phyloP scores from a whole-genome alignment of 352 stramenopile genomes.

The Blastocystis sp. region DNA sequence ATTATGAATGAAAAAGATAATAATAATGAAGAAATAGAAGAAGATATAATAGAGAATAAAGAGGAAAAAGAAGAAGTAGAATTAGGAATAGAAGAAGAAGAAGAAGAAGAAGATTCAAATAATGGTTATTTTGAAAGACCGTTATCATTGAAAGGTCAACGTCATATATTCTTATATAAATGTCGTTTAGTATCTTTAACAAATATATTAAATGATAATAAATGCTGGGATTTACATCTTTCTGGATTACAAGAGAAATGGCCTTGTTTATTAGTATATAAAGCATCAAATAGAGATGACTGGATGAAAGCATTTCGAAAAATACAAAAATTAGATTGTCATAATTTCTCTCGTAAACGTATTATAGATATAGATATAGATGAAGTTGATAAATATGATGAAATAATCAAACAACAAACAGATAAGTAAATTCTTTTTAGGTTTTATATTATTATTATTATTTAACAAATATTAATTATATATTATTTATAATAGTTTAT shows the following conservation, averaged over 20 bases:
- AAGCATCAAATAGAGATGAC: constrained; percentile 2
- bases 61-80: too few species aligned
- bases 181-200: constrained; percentile 22
- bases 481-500: too few species aligned
- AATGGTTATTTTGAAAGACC: constrained; percentile 13
- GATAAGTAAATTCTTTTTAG: too few species aligned
- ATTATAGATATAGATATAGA: constrained; percentile 18
- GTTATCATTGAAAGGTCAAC: constrained; percentile 28
- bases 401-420: constrained; percentile 5
- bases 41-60: too few species aligned
- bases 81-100: too few species aligned
- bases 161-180: constrained; percentile 35
- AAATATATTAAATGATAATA: constrained; percentile 11
- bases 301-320: constrained; percentile 31
- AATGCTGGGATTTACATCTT: constrained; percentile 26
- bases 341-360: constrained; percentile 6
- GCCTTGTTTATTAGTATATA: constrained; percentile 33
- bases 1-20: too few species aligned
- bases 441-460: too few species aligned
- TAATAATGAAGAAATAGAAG: too few species aligned
- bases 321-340: constrained; percentile 26
- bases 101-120: background rate
- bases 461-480: too few species aligned
- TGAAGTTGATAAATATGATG: constrained; percentile 21
- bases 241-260: constrained; percentile 12